Percentiles rank a stretch among this genome's conserved stretches.
phyloP scores from a whole-genome alignment of 2,329 filamentous ascomycete species.

The Ophiocordyceps australis region DNA sequence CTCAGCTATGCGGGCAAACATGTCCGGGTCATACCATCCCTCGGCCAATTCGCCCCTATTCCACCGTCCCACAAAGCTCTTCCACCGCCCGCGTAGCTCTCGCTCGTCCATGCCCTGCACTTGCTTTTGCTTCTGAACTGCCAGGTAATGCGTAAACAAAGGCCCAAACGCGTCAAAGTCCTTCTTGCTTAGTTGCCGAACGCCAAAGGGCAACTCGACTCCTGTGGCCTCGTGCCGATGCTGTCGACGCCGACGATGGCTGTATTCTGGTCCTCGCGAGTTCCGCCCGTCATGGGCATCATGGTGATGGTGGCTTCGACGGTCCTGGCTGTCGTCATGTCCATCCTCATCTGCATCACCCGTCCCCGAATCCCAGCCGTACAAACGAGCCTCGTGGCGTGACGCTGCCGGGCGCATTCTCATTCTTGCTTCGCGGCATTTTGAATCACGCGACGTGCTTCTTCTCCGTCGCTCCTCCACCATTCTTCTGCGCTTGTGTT shows the following conservation, averaged over 20 bases:
- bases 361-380: no score
- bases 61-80: slow-evolving; percentile 85
- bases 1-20: slow-evolving; percentile 24
- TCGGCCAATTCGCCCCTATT: slow-evolving; percentile 75
- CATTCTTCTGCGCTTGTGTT: slow-evolving; percentile 3
- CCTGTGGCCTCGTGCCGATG: not conserved
- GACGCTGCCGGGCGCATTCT: no score
- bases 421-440: no score
- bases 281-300: no score
- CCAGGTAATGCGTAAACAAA: slow-evolving; percentile 69
- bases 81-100: slow-evolving; percentile 77
- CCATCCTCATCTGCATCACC: no score
- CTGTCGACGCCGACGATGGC: no score
- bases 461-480: slow-evolving; percentile 1
- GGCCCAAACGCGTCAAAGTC: slow-evolving; percentile 50
- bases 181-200: slow-evolving; percentile 46
- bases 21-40: slow-evolving; percentile 82
- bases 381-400: no score
- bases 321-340: no score
- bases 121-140: slow-evolving; percentile 66
- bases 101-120: slow-evolving; percentile 51
- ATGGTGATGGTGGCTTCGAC: slow-evolving; percentile 7
- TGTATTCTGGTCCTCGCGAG: no score
- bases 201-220: slow-evolving; percentile 42
- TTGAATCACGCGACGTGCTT: slow-evolving; percentile 2